Evolutionary conservation across 305 asterid genomes (phyloP).

Genomic region (Solanum hybrid): DNA sequence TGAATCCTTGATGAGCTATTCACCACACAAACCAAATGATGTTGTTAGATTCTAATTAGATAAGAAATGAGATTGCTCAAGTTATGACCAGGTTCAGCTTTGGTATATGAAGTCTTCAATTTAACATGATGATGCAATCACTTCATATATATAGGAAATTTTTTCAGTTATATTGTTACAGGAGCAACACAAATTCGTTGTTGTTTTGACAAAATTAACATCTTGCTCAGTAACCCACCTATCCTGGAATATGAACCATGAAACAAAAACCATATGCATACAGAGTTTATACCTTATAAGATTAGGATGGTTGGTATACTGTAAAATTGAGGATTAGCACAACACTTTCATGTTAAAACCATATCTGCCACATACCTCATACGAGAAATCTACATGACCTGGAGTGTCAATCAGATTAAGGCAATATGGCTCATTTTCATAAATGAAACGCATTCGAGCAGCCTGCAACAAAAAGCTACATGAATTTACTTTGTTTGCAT

Average conservation of each 20-base stretch:
- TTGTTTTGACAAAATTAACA: slow-evolving; percentile 12
- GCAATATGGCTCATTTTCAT: slow-evolving; percentile 69
- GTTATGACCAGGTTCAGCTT: not conserved
- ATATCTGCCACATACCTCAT: slow-evolving; percentile 54
- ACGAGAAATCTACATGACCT: slow-evolving; percentile 97
- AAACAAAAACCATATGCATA: not conserved
- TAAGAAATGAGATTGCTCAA: not conserved
- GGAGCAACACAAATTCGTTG: not conserved
- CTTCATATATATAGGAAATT: not conserved
- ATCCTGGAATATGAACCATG: not conserved
- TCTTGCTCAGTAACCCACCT: slow-evolving; percentile 23
- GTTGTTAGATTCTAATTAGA: not conserved
- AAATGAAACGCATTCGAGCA: slow-evolving; percentile 86
- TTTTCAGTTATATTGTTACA: not conserved
- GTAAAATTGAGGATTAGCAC: not conserved
- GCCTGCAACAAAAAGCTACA: slow-evolving; percentile 45
- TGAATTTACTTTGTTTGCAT: not conserved
- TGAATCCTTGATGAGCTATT: not conserved
- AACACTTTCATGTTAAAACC: not conserved
- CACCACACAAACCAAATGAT: not conserved
- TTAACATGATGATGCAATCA: not conserved
- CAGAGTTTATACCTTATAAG: not conserved
- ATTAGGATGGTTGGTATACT: not conserved
- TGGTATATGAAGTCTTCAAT: not conserved
- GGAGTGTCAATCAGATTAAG: slow-evolving; percentile 98